Base-by-base conservation (phyloP, 805 yeast species). In the Candida yuanshanica region DNA sequence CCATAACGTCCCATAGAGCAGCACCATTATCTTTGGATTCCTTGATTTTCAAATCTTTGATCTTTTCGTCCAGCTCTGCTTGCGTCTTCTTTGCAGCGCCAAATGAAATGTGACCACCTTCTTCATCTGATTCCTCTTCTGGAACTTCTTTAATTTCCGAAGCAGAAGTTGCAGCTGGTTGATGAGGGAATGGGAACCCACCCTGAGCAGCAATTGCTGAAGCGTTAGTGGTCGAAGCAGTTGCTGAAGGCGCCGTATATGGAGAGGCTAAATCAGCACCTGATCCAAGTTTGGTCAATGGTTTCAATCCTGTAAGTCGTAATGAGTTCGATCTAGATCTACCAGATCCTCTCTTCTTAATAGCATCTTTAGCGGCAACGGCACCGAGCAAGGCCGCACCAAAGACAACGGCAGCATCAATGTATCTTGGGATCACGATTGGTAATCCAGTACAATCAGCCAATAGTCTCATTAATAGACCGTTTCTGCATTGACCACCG, bases 401-500 rank as follows among this genome's bases (percentile, higher is more conserved):
- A 58, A 91, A 85, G 3, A 93, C 98, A 31, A 93, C 99, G 2
- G 97, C 95, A 1, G 97, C 93, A 59, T 91, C 98, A 54, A 91
- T 89, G 63, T 93, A 90, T 55, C 91, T 75, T 37, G 99, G 99
- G 48, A 91, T 87, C 37, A 93, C 77, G 44, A 93, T 81, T 14
- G 97, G 96, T 65, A 83, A 70, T 5, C 95, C 95, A 0, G 96
- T 88, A 58, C 95, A 85, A 54, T 91, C 95, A 1, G 97, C 95
- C 60, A 93, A 74, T 45, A 93, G 66, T 65, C 95, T 75, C 81
- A 93, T 89, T 46, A 93, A 72, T 43, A 93, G 68, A 14, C 89
- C 84, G 63, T 93, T 93, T 58, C 97, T 78, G 63, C 96, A 90
- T 63, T 93, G 99, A 25, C 99, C 98, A 42, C 99, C 99, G 46